Base-by-base conservation (phyloP, 2,329 filamentous ascomycete genomes). In the Colletotrichum chlorophyti region DNA sequence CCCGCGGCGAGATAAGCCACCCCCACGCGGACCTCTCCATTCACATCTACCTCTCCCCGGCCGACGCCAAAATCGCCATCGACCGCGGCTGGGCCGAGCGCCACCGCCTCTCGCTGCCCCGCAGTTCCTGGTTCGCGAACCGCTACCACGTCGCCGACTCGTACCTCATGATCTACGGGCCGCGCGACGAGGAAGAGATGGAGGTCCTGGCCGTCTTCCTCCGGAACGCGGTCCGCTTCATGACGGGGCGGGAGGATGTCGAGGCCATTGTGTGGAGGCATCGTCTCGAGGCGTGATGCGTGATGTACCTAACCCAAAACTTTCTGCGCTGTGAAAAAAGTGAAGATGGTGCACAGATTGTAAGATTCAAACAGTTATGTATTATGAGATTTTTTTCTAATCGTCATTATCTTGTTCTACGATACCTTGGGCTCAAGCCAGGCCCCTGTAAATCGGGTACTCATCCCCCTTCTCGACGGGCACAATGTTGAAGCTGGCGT, bases 131-230 rank as follows among this genome's bases (percentile, higher is more conserved):
- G 27, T 15, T 62, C 1, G 29, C 34, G 1, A 26, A 23, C 19
- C 24, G 50, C 14, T 45, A 26, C n/a, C 49, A 37, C 12, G 10
- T 62, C n/a, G 60, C 49, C 1, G 70, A 69, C 65, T 68, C 68
- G 0, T 79, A 75, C 50, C 65, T 78, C 26, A 45, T 79, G 40
- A 37, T 79, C 0, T 79, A 79, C 24, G 75, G 75, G 38, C 76
- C 75, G 35, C 63, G 76, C 23, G 65, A 74, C 17, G 68, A 68
- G 15, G 66, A 24, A 1, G 76, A 79, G 63, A 66, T 72, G 24
- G 65, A 60, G 23, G 63, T 71, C 1, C 15, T 62, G 12, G 50
- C 49, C 3, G 37, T 32, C 9, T 32, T 62, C 5, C 10, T 62
- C 7, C 15, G 26, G 21, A 51, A 35, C 6, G 46, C 17, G 5